Evolutionary conservation across 768 basidiomycete species (phyloP), one percentile per base, ranked within the genome.

Genomic region (Boletus patriciae): DNA sequence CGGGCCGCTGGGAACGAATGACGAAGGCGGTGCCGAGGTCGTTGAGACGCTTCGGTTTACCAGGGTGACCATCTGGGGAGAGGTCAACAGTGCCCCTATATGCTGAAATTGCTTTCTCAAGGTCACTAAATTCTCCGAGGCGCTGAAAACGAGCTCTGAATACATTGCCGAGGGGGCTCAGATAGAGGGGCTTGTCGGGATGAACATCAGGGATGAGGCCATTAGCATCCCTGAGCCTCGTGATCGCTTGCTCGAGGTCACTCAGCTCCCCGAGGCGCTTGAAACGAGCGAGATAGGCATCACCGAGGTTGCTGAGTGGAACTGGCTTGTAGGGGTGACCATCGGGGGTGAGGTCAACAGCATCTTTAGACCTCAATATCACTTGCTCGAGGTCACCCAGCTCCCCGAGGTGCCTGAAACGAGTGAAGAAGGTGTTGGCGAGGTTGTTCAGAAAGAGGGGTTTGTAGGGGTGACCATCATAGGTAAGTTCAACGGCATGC

Each of bases 181-280:
- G n/a, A 44, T 33, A 42, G 29, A 3, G 11, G n/a, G 31, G 29
- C 10, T 37, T 15, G 41, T 43, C 4, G 13, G 46, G 41, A 25
- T 55, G 47, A 19, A 8, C 25, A 37, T 19, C 6, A 18, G 47
- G 23, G 4, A 19, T 29, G 15, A 31, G n/a, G 13, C 21, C 11
- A 5, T 40, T n/a, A 31, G 48, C 33, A 1, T 56, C 55, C 29
- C 13, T 21, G 9, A 11, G 12, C n/a, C 12, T 42, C 31, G 31
- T 34, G 4, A 56, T 51, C 7, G 55, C 55, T 50, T 46, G 19
- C n/a, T 56, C 43, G 13, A 56, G 54, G 47, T 55, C 45, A 13
- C 33, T 33, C 12, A 13, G 12, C 11, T 33, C 33, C 12, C 33
- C 12, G 33, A 33, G 33, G 12, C 12, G 33, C 33, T 33, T 12